Percentiles rank a stretch among this genome's conserved stretches.
Conservation (phyloP, 108 stramenopile species). For the Nannochloropsis salina region DNA sequence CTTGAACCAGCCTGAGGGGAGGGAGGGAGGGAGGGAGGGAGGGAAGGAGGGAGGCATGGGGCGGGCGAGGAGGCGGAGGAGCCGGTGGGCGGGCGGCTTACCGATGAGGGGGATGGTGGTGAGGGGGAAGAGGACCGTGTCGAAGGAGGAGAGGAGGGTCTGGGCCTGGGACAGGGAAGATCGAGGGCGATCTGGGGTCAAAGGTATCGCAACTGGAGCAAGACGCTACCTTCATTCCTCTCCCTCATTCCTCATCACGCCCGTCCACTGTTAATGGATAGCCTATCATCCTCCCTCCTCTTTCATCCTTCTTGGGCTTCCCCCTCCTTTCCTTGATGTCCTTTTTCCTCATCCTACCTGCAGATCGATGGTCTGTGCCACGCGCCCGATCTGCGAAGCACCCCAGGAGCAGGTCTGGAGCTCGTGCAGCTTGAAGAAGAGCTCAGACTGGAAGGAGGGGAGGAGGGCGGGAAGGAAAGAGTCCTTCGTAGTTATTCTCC, state of each 20-base stretch:
- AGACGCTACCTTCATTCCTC: neutral
- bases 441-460: neutral
- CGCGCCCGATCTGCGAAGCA: neutral
- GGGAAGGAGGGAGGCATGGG: neutral
- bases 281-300: neutral
- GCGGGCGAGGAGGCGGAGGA: neutral
- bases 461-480: neutral
- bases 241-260: neutral
- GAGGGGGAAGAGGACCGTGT: neutral
- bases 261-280: neutral
- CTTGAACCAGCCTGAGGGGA: neutral
- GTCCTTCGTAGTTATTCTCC: neutral
- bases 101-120: neutral
- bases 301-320: neutral
- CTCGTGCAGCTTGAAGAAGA: neutral
- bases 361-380: neutral
- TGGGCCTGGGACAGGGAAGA: neutral
- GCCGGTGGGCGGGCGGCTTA: neutral
- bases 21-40: neutral
- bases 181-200: neutral
- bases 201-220: neutral
- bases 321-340: neutral
- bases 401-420: neutral
- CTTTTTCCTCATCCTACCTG: neutral
- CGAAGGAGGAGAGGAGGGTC: neutral